Conservation (phyloP, 2,329 filamentous ascomycete species). For the Aureobasidium uvarum region DNA sequence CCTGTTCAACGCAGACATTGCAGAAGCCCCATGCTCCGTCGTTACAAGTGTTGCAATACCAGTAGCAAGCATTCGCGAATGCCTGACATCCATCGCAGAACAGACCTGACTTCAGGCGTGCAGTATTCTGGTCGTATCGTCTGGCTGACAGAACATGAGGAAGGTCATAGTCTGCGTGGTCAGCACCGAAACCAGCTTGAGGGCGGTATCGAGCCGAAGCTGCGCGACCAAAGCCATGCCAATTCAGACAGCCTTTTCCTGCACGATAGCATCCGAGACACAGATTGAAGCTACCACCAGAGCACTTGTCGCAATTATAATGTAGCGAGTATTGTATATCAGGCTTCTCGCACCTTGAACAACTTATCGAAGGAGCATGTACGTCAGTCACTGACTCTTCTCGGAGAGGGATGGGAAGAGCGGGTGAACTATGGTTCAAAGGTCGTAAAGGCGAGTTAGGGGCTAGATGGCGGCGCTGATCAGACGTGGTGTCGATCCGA, state of each 20-base stretch:
- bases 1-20: slow-evolving; percentile 80
- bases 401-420: slow-evolving; percentile 28
- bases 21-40: slow-evolving; percentile 95
- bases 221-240: slow-evolving; percentile 80
- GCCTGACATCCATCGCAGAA: slow-evolving; percentile 77
- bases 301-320: slow-evolving; percentile 74
- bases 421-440: slow-evolving; percentile 30
- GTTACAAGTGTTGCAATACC: slow-evolving; percentile 84
- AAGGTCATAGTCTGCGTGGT: slow-evolving; percentile 44
- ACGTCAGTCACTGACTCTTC: slow-evolving; percentile 30
- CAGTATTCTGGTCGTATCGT: slow-evolving; percentile 43
- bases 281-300: slow-evolving; percentile 70
- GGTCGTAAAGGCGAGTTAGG: slow-evolving; percentile 11
- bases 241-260: slow-evolving; percentile 75
- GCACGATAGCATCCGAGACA: slow-evolving; percentile 77
- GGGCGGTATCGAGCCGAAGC: slow-evolving; percentile 54
- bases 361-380: slow-evolving; percentile 68
- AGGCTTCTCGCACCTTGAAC: slow-evolving; percentile 65
- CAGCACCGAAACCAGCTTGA: slow-evolving; percentile 43
- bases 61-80: slow-evolving; percentile 80
- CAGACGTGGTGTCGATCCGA: not conserved
- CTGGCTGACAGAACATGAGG: slow-evolving; percentile 55
- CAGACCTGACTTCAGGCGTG: slow-evolving; percentile 70
- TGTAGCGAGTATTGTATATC: slow-evolving; percentile 85
- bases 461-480: not conserved